Evolutionary conservation across 73 alveolate species (phyloP).

Genomic region (Blepharisma japonicum): DNA sequence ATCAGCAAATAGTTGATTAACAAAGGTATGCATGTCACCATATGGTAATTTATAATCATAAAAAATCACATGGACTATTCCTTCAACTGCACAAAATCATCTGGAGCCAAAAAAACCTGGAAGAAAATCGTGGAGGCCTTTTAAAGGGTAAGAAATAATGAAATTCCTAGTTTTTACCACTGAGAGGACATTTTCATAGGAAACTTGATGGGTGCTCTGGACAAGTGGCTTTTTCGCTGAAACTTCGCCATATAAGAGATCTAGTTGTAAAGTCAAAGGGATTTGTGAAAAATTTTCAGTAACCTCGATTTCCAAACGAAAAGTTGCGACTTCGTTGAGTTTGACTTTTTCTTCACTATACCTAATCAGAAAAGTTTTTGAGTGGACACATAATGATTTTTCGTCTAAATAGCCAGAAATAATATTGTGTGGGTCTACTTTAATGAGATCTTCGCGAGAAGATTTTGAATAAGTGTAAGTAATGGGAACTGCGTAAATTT

Average conservation of each 20-base stretch:
- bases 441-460: neutral
- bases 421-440: constrained; percentile 10
- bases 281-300: neutral
- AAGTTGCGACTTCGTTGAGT: constrained; percentile 20
- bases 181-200: constrained; percentile 15
- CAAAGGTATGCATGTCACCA: neutral
- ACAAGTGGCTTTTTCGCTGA: neutral
- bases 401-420: constrained; percentile 53
- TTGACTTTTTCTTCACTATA: constrained; percentile 73
- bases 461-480: neutral
- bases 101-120: constrained; percentile 35
- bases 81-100: constrained; percentile 37
- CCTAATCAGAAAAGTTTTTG: constrained; percentile 65
- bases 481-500: neutral
- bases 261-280: neutral
- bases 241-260: neutral
- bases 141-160: constrained; percentile 24
- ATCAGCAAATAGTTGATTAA: neutral
- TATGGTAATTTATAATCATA: constrained; percentile 24
- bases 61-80: neutral
- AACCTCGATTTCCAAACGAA: constrained; percentile 38
- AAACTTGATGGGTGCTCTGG: neutral
- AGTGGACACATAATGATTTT: constrained; percentile 34
- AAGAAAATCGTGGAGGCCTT: constrained; percentile 41
- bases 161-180: constrained; percentile 17